Base-by-base conservation (phyloP, 495 filamentous ascomycete species). In the Aspergillus carlsbadensis region DNA sequence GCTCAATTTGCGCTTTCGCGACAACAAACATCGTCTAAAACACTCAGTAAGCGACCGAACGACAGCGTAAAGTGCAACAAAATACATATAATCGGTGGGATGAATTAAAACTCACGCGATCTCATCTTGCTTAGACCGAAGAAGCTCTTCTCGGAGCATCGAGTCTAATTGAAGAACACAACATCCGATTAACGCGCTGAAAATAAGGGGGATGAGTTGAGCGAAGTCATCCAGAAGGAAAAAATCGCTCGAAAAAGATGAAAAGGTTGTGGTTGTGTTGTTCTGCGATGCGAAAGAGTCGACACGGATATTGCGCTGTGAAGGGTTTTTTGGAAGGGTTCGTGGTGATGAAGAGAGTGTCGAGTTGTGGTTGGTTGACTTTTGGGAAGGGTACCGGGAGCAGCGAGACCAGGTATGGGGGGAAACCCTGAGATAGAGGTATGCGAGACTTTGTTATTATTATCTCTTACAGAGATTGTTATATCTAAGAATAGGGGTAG, bases 1-100 rank as follows among this genome's bases (percentile, higher is more conserved):
- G 63, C 83, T 85, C 66, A 96, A 77, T 74, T 92, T 92, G 70
- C 87, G 85, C 80, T 91, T 90, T 66, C 89, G 87, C 76, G 87
- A 87, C 74, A 71, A 74, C 77, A 84, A 80, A 81, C 86, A 87
- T 78, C 80, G 83, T 79, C 89, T 92, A 68, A 74, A 70, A 73
- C 68, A 68, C 50, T 33, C 56, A 56, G 56, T 66, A 51, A 78
- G 70, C 67, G 61, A 70, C 49, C 60, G 61, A 58, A 60, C 49
- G 33, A 61, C 56, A 60, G 37, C 44, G 59, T 56, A 42, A 29
- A n/a, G 17, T 15, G 13, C 6, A 6, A 29, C 39, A 44, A 31
- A 52, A 57, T 61, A n/a, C n/a, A n/a, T n/a, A n/a, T 49, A 58
- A 54, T 64, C 55, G 56, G 50, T 59, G 33, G 21, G 42, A 60